These are phyloP conservation scores for Boletales sp. DNA, from an alignment of 768 basidiomycete species.

Conservation along the genomic window DNA sequence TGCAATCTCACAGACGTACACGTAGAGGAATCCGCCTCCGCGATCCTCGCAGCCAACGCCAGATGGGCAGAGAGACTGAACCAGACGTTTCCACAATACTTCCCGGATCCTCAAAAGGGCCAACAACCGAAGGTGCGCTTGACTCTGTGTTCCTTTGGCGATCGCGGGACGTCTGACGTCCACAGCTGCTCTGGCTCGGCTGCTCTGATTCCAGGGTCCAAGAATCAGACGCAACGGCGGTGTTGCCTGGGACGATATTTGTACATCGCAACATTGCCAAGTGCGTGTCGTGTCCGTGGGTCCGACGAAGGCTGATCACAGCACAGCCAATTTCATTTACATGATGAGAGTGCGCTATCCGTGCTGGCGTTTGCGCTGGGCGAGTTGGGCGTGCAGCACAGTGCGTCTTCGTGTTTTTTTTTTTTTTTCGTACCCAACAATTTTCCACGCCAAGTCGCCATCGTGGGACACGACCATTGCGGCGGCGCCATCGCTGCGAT, in stretches of 20 bases:
- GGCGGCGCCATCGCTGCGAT: slow-evolving; percentile 59
- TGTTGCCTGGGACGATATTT: slow-evolving; percentile 77
- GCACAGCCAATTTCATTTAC: slow-evolving; percentile 61
- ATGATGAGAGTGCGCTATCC: slow-evolving; percentile 67
- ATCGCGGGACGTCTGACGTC: background rate
- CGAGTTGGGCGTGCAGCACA: slow-evolving; percentile 64
- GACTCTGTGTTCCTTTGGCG: background rate
- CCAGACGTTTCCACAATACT: slow-evolving; percentile 21
- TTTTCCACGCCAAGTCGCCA: slow-evolving; percentile 47
- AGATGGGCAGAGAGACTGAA: slow-evolving; percentile 21
- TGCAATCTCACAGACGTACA: background rate
- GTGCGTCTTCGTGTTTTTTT: slow-evolving; percentile 43
- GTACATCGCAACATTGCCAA: slow-evolving; percentile 88
- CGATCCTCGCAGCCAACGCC: slow-evolving; percentile 10
- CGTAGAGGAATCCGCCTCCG: background rate
- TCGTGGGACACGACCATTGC: slow-evolving; percentile 82
- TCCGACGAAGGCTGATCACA: too few species aligned
- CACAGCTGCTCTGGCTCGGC: slow-evolving; percentile 72
- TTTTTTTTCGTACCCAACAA: background rate
- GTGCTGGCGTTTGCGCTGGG: slow-evolving; percentile 73
- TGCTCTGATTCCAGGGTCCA: slow-evolving; percentile 86
- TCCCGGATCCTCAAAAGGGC: slow-evolving; percentile 4
- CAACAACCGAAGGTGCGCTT: slow-evolving; percentile 21
- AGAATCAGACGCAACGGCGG: slow-evolving; percentile 66
- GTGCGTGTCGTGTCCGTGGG: slow-evolving; percentile 28